These are phyloP conservation scores for Calvatia gigantea DNA, from an alignment of 768 basidiomycete species.

Conservation along the genomic window DNA sequence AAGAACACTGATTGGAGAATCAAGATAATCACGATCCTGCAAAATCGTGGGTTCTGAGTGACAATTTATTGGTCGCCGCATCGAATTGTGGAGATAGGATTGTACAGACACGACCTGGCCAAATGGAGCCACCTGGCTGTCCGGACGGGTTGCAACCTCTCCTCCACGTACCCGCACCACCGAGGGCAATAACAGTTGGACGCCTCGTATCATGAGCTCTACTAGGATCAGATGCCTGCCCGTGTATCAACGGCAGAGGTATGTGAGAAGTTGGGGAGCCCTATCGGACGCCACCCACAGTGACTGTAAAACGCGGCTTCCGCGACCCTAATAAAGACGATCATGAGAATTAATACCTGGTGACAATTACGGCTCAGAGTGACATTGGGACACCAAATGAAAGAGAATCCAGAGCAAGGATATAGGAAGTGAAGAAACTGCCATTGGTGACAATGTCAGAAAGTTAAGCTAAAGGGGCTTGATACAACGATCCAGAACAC, in stretches of 20 bases:
- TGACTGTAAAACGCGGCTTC: background rate
- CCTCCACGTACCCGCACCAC: too few species aligned
- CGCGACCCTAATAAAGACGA: background rate
- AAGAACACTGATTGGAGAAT: conserved; percentile 8
- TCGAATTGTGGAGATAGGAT: conserved; percentile 8
- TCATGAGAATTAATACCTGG: background rate
- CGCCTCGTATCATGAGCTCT: background rate
- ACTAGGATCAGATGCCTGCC: background rate
- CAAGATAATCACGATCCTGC: conserved; percentile 15
- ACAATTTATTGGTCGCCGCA: background rate
- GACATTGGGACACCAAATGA: background rate
- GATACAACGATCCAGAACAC: background rate
- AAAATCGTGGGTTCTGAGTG: conserved; percentile 20
- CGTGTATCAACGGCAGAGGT: too few species aligned
- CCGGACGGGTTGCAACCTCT: background rate
- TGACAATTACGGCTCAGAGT: conserved; percentile 2
- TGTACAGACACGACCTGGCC: background rate
- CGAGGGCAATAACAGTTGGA: background rate
- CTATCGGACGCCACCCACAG: background rate
- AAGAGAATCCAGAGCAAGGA: background rate
- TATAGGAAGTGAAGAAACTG: background rate
- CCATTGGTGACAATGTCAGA: background rate
- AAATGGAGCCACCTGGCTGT: background rate
- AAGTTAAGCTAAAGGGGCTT: background rate
- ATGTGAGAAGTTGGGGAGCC: background rate